These are phyloP conservation scores for Eutrema yunnanense DNA, from an alignment of 345 rosid genomes.

Conservation along the genomic window DNA sequence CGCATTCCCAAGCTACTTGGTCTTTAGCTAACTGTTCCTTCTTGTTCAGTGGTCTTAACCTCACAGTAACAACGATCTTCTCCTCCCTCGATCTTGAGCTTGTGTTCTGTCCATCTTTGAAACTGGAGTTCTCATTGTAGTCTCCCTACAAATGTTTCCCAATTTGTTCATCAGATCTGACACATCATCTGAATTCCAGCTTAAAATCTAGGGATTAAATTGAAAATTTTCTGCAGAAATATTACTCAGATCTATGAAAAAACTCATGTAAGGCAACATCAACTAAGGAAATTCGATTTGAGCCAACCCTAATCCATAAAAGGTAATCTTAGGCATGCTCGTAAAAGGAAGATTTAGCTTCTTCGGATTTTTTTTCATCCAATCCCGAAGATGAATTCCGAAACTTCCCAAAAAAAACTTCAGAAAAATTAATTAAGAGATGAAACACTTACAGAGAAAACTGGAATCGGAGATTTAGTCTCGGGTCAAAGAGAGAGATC, in stretches of 20 bases:
- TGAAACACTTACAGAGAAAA: conserved; percentile 13
- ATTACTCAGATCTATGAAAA: not conserved
- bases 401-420: not conserved
- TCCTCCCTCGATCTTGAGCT: conserved; percentile 70
- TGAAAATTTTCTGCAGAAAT: not conserved
- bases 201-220: not conserved
- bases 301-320: not conserved
- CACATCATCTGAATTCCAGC: not conserved
- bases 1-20: conserved; percentile 90
- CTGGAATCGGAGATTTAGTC: not conserved
- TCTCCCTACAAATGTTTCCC: conserved; percentile 7
- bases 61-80: conserved; percentile 92
- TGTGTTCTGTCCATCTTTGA: conserved; percentile 68
- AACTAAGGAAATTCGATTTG: not conserved
- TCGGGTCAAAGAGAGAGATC: conserved; percentile 2
- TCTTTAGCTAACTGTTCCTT: conserved; percentile 84
- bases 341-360: conserved; percentile 11
- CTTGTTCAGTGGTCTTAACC: conserved; percentile 87
- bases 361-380: not conserved
- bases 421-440: not conserved
- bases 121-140: conserved; percentile 59
- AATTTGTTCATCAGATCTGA: conserved; percentile 4
- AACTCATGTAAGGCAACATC: not conserved
- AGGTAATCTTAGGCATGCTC: not conserved
- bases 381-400: not conserved